Base-by-base conservation (phyloP, 345 rosid genomes). In the Geranium brycei region DNA sequence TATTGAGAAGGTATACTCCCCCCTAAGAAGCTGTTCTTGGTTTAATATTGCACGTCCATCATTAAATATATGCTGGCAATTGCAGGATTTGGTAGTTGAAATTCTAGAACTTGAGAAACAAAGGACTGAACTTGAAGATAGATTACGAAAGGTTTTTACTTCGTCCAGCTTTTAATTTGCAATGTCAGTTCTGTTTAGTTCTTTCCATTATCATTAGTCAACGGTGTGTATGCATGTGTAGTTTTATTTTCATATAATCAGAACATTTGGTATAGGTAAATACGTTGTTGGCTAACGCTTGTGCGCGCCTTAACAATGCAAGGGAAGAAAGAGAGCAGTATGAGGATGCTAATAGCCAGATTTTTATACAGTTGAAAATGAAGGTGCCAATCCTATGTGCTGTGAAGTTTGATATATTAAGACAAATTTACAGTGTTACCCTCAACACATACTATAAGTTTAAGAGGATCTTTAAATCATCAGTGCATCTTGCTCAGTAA, bases 321-420 rank as follows among this genome's bases (percentile, higher is more conserved):
- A 80, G 73, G 81, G 96, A 93, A 80, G 97, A 90, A 78, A 72
- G 95, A 73, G 96, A 93, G 51, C 89, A 93, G 59, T 93, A 90
- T 61, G 99, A 90, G 74, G 87, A 90, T 59, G 96, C 99, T 18
- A 85, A 91, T 71, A 85, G 86, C 69, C 83, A 90, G 81, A 82
- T 90, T 67, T 81, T 90, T 11, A 17, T 83, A 63, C 90, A 85
- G 81, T 73, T 93, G 55, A 90, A 87, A 71, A 69, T 82, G 63
- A 88, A 81, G 97, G 97, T 88, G 80, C 73, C 8, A 31, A 18
- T 55, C 13, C 53, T 58, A 68, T 4, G 16, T 23, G 10, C 13
- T 15, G 31, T 59, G 4, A 59, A 18, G 16, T 28, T 64, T 60
- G 53, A 47, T 47, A 47, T 47, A 47, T 47, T 47, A 47, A 47